Conservation (phyloP, 2,329 filamentous ascomycete genomes). For the Lachnellula arida region DNA sequence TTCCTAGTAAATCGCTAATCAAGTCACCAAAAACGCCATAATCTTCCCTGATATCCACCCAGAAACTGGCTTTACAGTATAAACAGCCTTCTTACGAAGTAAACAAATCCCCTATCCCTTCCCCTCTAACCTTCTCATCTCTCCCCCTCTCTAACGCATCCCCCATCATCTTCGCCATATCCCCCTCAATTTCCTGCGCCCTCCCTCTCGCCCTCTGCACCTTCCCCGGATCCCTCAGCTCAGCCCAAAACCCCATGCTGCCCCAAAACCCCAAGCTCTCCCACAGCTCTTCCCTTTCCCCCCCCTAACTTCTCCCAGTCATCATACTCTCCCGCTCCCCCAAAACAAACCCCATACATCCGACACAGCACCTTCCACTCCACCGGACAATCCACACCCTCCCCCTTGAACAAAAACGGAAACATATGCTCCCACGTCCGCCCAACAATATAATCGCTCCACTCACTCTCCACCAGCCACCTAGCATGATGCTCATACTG, state of each 20-base stretch:
- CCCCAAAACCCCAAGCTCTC: not conserved
- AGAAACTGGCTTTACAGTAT: not conserved
- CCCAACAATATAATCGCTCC: constrained; percentile 49
- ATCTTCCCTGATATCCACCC: not conserved
- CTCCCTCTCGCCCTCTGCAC: not conserved
- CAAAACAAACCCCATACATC: not conserved
- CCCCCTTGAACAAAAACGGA: constrained; percentile 37
- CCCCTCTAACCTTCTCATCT: not conserved
- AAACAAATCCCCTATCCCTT: not conserved
- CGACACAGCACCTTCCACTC: constrained; percentile 3
- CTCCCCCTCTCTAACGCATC: constrained; percentile 7
- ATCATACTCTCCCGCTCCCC: not conserved
- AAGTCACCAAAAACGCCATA: not conserved
- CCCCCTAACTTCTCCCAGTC: not conserved
- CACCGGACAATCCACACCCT: constrained; percentile 14
- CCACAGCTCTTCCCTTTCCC: not conserved
- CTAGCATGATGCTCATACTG: constrained; percentile 52
- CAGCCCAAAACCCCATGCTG: not conserved
- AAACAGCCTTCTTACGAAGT: not conserved
- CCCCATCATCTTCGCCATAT: not conserved
- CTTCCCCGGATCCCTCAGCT: not conserved
- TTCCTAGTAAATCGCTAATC: not conserved
- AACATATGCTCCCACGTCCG: constrained; percentile 59
- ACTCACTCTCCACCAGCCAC: constrained; percentile 51
- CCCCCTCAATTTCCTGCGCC: not conserved